Percentiles rank a stretch among this genome's conserved stretches.
Conservation (phyloP, 2,329 filamentous ascomycete species). For the Cephalotrichum gorgonifer region DNA sequence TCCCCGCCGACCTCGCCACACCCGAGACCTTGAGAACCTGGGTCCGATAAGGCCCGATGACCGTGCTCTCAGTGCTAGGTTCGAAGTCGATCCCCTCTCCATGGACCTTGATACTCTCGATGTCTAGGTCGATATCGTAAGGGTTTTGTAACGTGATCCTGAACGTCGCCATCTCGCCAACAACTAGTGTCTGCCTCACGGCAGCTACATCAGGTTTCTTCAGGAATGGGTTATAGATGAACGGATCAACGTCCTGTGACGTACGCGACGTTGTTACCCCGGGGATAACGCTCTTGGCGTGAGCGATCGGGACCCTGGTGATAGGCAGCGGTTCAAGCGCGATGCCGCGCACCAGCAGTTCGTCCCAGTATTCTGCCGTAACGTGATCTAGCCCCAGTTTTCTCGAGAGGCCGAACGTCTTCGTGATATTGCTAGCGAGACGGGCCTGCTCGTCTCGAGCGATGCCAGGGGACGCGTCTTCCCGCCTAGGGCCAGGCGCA, state of each 20-base stretch:
- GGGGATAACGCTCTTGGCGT: slow-evolving; percentile 45
- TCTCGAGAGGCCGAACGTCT: slow-evolving; percentile 68
- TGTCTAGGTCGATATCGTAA: slow-evolving; percentile 83
- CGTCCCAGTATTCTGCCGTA: slow-evolving; percentile 89
- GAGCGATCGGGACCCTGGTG: slow-evolving; percentile 54
- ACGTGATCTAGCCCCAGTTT: slow-evolving; percentile 62
- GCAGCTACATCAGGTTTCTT: slow-evolving; percentile 52
- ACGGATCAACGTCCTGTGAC: slow-evolving; percentile 64
- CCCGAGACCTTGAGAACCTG: slow-evolving; percentile 67
- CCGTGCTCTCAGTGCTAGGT: slow-evolving; percentile 50
- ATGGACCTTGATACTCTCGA: slow-evolving; percentile 70
- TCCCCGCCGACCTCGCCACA: slow-evolving; percentile 55
- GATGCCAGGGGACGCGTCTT: slow-evolving; percentile 61
- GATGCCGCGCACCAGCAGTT: slow-evolving; percentile 76
- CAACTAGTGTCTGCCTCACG: slow-evolving; percentile 61
- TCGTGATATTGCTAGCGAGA: slow-evolving; percentile 74
- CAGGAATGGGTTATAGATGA: slow-evolving; percentile 90
- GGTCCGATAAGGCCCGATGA: slow-evolving; percentile 72
- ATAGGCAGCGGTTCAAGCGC: slow-evolving; percentile 54
- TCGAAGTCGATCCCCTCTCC: slow-evolving; percentile 65
- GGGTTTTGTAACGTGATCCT: slow-evolving; percentile 83
- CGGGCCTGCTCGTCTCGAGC: slow-evolving; percentile 74
- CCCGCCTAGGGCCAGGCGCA: slow-evolving; percentile 58
- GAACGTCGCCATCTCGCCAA: slow-evolving; percentile 68
- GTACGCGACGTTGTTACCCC: slow-evolving; percentile 37